phyloP scores from a whole-genome alignment of 129 eudicot genomes.

The Flaveria trinervia region DNA sequence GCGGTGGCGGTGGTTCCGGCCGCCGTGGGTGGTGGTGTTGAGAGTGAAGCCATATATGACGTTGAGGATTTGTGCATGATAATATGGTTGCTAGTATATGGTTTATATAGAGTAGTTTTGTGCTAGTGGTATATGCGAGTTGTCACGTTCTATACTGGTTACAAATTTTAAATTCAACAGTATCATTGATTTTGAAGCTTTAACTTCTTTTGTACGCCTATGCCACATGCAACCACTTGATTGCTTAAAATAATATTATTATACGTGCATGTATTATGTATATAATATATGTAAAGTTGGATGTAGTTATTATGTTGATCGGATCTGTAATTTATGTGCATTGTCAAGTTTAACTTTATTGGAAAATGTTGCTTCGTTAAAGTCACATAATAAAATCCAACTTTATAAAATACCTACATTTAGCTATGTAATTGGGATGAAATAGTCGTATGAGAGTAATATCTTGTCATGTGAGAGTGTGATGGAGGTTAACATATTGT shows the following conservation, averaged over 20 bases:
- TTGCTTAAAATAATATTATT: neutral
- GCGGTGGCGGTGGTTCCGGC: constrained; percentile 28
- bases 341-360: too few species aligned
- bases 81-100: neutral
- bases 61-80: constrained; percentile 23
- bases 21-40: constrained; percentile 7
- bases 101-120: constrained; percentile 30
- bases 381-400: too few species aligned
- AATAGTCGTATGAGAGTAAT: too few species aligned
- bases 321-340: too few species aligned
- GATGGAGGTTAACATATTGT: too few species aligned
- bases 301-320: too few species aligned
- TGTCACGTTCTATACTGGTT: constrained; percentile 25
- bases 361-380: too few species aligned
- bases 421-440: too few species aligned
- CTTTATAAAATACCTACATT: too few species aligned
- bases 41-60: constrained; percentile 31
- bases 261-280: neutral
- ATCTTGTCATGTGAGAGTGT: too few species aligned
- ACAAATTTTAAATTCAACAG: neutral
- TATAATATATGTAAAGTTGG: neutral
- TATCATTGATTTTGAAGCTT: neutral
- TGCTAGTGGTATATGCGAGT: constrained; percentile 9
- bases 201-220: neutral
- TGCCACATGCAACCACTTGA: constrained; percentile 20